Evolutionary conservation across 2,329 filamentous ascomycete species (phyloP), one percentile per base, ranked within the genome.

Genomic region (Botrytis tulipae): DNA sequence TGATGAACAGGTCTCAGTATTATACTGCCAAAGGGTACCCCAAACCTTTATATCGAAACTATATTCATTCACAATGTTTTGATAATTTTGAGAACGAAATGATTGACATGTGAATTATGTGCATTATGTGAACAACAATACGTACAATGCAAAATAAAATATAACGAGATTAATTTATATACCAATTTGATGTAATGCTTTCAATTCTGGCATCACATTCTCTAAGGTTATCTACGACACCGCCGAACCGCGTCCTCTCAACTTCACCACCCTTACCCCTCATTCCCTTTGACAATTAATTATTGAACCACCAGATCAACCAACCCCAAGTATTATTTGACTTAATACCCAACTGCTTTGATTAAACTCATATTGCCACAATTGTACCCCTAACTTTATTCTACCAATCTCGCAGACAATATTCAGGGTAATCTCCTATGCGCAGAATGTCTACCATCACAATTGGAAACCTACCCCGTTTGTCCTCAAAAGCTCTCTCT

Each of bases 401-500:
- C 35, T 3, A 25, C 54, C 62, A 29, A 25, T 70, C 1, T 51
- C 10, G 48, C 10, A 51, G 12, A 44, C 42, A 62, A 62, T 44
- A 37, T 2, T 20, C 59, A 57, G 18, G 51, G 18, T 65, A 46
- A 12, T 25, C 61, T n/a, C 35, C 48, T 2, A 76, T 74, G 54
- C 69, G 62, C 74, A 78, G 73, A 72, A 78, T 80, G 78, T 62
- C 75, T 29, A 73, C 65, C 40, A 70, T 75, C 32, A 78, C 78
- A 60, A 69, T 80, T 59, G 74, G 76, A 14, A 79, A 62, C 25
- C 77, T 81, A 6, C 79, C 80, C 12, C 80, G 80, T 37, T 72
- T 82, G 62, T 78, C 79, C n/a, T 73, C 79, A 4, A 72, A 74
- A 44, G 75, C 75, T 18, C 77, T 82, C 62, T 80, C 79, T 35